Conservation (phyloP, 768 basidiomycete species). For the Leucogyrophana mollusca region DNA sequence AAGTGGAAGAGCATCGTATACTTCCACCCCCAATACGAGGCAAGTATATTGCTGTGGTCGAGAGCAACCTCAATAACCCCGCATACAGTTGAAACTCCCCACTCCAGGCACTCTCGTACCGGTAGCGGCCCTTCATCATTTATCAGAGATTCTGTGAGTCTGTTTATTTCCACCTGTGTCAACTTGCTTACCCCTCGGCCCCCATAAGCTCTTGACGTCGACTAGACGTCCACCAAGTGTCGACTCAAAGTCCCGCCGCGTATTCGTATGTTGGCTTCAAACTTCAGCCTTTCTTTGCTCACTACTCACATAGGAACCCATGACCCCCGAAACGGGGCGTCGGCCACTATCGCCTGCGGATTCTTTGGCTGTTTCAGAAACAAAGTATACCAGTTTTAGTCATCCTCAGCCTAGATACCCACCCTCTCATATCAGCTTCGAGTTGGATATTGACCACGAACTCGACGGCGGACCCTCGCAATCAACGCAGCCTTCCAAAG, state of each 20-base stretch:
- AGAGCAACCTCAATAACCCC: slow-evolving; percentile 4
- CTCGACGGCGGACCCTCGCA: slow-evolving; percentile 25
- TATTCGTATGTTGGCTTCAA: slow-evolving; percentile 30
- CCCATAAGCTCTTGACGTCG: slow-evolving; percentile 22
- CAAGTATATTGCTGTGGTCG: slow-evolving; percentile 16
- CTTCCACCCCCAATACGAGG: slow-evolving; percentile 44
- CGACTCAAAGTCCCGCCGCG: slow-evolving; percentile 28
- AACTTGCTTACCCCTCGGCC: slow-evolving; percentile 24
- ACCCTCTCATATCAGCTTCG: slow-evolving; percentile 31
- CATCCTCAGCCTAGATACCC: slow-evolving; percentile 25
- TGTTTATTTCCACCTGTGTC: slow-evolving; percentile 24
- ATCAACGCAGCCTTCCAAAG: slow-evolving; percentile 55
- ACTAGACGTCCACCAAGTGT: slow-evolving; percentile 33
- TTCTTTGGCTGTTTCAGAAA: slow-evolving; percentile 23
- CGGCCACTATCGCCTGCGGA: slow-evolving; percentile 43
- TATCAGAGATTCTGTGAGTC: slow-evolving; percentile 44
- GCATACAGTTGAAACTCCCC: slow-evolving; percentile 27
- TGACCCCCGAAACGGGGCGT: slow-evolving; percentile 44
- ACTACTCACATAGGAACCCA: slow-evolving; percentile 36
- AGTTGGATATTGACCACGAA: slow-evolving; percentile 44
- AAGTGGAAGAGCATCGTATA: slow-evolving; percentile 71
- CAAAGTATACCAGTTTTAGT: slow-evolving; percentile 23
- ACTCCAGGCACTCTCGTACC: slow-evolving; percentile 39
- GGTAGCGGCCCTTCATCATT: slow-evolving; percentile 45
- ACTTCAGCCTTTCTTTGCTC: slow-evolving; percentile 6